phyloP scores from a whole-genome alignment of 2,329 filamentous ascomycete genomes.

The Clathrospora elynae region DNA sequence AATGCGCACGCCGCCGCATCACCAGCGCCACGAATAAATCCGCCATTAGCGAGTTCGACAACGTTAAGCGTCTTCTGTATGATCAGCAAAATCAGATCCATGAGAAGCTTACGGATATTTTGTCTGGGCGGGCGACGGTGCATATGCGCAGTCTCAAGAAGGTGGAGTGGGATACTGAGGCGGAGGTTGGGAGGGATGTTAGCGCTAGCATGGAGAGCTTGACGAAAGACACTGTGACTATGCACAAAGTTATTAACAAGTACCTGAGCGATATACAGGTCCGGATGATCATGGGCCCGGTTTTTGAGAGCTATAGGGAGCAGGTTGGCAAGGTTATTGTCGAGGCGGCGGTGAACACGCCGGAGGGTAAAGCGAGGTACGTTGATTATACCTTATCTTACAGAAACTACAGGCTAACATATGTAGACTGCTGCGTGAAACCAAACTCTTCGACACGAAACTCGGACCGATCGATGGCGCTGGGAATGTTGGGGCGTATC shows the following conservation, averaged over 20 bases:
- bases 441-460: constrained; percentile 71
- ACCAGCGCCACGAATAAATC: constrained; percentile 52
- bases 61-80: constrained; percentile 78
- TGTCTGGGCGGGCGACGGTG: constrained; percentile 74
- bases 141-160: constrained; percentile 77
- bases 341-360: constrained; percentile 67
- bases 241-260: constrained; percentile 82
- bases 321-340: constrained; percentile 75
- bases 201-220: constrained; percentile 85
- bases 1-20: constrained; percentile 81
- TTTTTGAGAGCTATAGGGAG: constrained; percentile 80
- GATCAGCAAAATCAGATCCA: constrained; percentile 91
- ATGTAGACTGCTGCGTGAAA: constrained; percentile 73
- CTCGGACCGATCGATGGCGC: constrained; percentile 81
- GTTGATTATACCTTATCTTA: too few relatives aligned
- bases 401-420: constrained; percentile 18
- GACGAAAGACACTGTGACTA: constrained; percentile 80
- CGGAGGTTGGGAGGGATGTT: constrained; percentile 49
- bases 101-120: constrained; percentile 91
- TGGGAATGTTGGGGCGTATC: constrained; percentile 70
- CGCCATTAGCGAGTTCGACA: constrained; percentile 80
- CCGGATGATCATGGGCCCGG: constrained; percentile 80
- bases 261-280: constrained; percentile 79
- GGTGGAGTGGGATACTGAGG: constrained; percentile 71
- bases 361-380: constrained; percentile 73